These are phyloP conservation scores for Cyclotella baltica DNA, from an alignment of 108 stramenopile genomes.

Conservation along the genomic window DNA sequence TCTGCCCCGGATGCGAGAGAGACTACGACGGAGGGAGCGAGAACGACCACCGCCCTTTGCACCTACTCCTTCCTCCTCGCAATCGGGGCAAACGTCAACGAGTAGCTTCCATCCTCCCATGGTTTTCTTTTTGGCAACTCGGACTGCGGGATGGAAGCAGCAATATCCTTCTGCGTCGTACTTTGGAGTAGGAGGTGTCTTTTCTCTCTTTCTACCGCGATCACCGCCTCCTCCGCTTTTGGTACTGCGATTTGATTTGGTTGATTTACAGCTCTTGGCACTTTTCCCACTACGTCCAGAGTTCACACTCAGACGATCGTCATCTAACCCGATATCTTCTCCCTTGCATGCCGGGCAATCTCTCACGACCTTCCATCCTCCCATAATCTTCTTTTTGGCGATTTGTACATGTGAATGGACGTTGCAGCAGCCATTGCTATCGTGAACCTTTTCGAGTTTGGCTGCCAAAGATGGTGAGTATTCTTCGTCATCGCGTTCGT, in stretches of 20 bases:
- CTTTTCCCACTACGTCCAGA: background rate
- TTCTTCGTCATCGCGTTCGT: slow-evolving; percentile 9
- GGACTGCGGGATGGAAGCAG: slow-evolving; percentile 12
- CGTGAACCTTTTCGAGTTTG: slow-evolving; percentile 5
- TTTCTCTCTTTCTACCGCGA: background rate
- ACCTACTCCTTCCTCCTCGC: background rate
- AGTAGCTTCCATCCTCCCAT: slow-evolving; percentile 23
- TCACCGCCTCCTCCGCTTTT: background rate
- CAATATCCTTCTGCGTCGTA: slow-evolving; percentile 32
- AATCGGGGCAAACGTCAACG: slow-evolving; percentile 22
- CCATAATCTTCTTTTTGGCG: slow-evolving; percentile 33
- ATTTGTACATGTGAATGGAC: slow-evolving; percentile 25
- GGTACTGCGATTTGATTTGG: slow-evolving; percentile 5
- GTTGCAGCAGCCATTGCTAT: slow-evolving; percentile 30
- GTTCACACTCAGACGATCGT: slow-evolving; percentile 13
- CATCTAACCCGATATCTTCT: slow-evolving; percentile 19
- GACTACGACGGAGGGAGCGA: slow-evolving; percentile 8
- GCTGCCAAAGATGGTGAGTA: background rate
- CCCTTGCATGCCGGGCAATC: slow-evolving; percentile 33
- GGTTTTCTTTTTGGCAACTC: slow-evolving; percentile 17
- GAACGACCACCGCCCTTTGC: background rate
- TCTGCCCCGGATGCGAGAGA: background rate
- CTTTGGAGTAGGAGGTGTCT: background rate
- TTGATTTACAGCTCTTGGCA: background rate
- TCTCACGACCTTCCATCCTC: slow-evolving; percentile 23